Base-by-base conservation (phyloP, 192 early-diverging fungal genomes). In the Entomortierella lignicola region DNA sequence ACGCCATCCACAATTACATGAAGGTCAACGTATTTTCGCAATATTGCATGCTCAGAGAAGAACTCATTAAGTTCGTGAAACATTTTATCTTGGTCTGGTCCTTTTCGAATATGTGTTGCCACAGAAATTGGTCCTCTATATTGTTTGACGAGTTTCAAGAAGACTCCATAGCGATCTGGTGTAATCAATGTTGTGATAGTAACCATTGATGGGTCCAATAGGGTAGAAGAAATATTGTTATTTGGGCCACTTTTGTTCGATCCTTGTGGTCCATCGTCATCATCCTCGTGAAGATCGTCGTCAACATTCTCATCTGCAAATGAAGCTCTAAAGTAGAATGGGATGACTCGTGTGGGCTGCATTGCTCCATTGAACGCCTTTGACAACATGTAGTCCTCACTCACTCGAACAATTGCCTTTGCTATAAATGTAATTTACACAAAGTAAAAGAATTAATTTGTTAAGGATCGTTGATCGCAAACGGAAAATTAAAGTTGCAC, bases 141-240 rank as follows among this genome's bases (percentile, higher is more conserved):
- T 4, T 81, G 83, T 20, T 80, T 82, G 11, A 83, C 87, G 1
- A 88, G 71, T 42, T 83, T 77, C 53, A 85, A 68, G 21, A 90
- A 77, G 20, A 90, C 86, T 1, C 62, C 59, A 30, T 88, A 87
- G 15, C 88, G 81, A 71, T 90, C 83, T n/a, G 81, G 77, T 4
- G 88, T 90, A 29, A 90, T 83, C 13, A 90, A 23, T 0, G 88
- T 90, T 7, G 87, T 81, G 53, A 90, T 87, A 0, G 88, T 90
- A 10, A 90, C 80, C 2, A 69, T 21, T 0, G 62, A 65, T 1
- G 34, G 55, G 21, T 79, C 75, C 3, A 70, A 1, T 8, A 43
- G 27, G 25, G 52, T 29, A 37, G 30, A 48, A 32, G 47, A 12
- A 39, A 18, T 48, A 30, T 63, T 26, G 0, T n/a, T 8, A 69